phyloP scores from a whole-genome alignment of 345 rosid species.

The Cardamine resedifolia region DNA sequence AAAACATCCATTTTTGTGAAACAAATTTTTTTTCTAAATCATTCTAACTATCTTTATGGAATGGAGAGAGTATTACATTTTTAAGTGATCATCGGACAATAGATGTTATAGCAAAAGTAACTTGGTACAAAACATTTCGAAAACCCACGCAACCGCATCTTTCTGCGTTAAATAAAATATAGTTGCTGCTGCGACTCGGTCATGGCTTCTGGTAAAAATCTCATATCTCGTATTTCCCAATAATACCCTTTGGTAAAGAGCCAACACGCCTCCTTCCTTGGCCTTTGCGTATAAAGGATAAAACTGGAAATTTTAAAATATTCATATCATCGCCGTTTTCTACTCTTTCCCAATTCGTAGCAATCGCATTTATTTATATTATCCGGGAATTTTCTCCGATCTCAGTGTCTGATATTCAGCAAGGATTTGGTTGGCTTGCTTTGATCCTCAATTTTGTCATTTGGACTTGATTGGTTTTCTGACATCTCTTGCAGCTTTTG shows the following conservation, averaged over 20 bases:
- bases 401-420: background rate
- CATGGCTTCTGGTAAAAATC: background rate
- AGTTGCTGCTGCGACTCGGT: background rate
- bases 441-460: background rate
- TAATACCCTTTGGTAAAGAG: slow-evolving; percentile 11
- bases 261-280: slow-evolving; percentile 9
- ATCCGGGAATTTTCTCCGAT: background rate
- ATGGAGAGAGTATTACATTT: too few species aligned
- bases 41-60: too few species aligned
- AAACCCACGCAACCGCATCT: background rate
- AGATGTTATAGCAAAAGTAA: too few species aligned
- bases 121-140: too few species aligned
- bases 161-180: background rate
- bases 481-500: background rate
- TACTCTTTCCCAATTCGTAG: too few species aligned
- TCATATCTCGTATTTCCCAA: slow-evolving; percentile 1
- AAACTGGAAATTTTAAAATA: background rate
- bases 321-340: slow-evolving; percentile 17
- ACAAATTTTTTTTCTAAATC: too few species aligned
- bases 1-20: too few species aligned
- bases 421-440: slow-evolving; percentile 2
- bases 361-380: background rate
- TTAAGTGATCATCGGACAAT: too few species aligned
- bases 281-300: background rate
- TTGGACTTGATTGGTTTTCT: background rate